Evolutionary conservation across 345 rosid species (phyloP).

Genomic region (Citrus medica): DNA sequence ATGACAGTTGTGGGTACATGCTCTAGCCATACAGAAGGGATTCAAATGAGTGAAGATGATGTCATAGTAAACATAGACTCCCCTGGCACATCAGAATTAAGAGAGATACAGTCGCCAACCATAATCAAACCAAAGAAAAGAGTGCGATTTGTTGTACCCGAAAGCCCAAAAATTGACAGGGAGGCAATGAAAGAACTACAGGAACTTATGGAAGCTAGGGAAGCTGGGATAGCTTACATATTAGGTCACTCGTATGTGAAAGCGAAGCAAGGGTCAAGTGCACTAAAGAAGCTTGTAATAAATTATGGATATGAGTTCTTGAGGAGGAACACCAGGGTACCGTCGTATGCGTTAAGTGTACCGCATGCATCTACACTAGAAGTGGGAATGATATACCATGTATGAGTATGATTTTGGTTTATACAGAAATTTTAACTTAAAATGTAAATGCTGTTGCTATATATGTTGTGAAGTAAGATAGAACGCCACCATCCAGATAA

Average conservation of each 20-base stretch:
- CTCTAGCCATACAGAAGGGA: constrained; percentile 52
- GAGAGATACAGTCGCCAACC: constrained; percentile 59
- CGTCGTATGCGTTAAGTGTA: constrained; percentile 43
- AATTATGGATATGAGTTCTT: constrained; percentile 76
- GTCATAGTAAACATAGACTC: constrained; percentile 22
- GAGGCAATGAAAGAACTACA: constrained; percentile 59
- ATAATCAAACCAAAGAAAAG: constrained; percentile 45
- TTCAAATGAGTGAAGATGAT: constrained; percentile 53
- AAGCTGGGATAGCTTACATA: constrained; percentile 85
- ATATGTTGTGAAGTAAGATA: constrained; percentile 25
- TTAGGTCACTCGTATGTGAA: constrained; percentile 77
- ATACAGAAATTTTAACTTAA: neutral
- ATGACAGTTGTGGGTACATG: constrained; percentile 90
- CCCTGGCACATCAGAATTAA: constrained; percentile 56
- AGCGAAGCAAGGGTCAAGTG: constrained; percentile 78
- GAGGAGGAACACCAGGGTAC: constrained; percentile 72
- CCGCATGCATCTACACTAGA: constrained; percentile 87
- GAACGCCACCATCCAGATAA: neutral
- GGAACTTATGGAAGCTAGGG: constrained; percentile 83
- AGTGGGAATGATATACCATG: constrained; percentile 87
- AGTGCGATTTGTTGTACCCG: constrained; percentile 77
- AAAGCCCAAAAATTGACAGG: constrained; percentile 58
- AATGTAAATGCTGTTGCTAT: constrained; percentile 18
- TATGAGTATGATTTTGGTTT: constrained; percentile 49
- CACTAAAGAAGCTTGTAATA: constrained; percentile 63